Conservation (phyloP, 352 stramenopile species). For the Porosira glacialis region DNA sequence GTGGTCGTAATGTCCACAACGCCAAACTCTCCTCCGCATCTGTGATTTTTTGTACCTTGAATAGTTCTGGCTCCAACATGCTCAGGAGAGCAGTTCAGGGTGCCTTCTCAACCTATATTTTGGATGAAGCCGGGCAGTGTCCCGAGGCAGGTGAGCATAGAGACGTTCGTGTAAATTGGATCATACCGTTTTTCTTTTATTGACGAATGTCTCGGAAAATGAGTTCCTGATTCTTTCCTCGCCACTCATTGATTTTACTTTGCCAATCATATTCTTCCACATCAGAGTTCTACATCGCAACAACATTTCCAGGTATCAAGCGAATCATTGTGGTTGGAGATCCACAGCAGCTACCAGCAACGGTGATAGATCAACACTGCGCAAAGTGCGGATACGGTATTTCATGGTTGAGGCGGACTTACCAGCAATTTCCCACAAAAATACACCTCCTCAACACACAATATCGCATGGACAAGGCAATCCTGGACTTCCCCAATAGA, state of each 20-base stretch:
- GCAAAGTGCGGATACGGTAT: constrained; percentile 27
- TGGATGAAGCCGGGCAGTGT: constrained; percentile 50
- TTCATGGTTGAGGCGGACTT: not conserved
- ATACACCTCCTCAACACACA: constrained; percentile 38
- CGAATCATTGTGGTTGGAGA: constrained; percentile 53
- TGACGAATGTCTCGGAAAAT: no score
- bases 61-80: constrained; percentile 32
- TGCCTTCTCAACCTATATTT: constrained; percentile 33
- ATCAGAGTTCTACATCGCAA: constrained; percentile 38
- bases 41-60: constrained; percentile 48
- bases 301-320: constrained; percentile 35
- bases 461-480: constrained; percentile 43
- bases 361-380: constrained; percentile 39
- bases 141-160: constrained; percentile 25
- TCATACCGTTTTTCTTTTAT: constrained; percentile 4
- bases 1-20: constrained; percentile 4
- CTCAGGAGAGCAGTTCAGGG: constrained; percentile 20
- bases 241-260: not conserved
- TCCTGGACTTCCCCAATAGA: constrained; percentile 31
- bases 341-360: constrained; percentile 45
- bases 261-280: not conserved
- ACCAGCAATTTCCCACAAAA: constrained; percentile 12
- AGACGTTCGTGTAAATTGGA: not conserved
- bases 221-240: not conserved
- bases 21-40: constrained; percentile 12